Percentiles rank a stretch among this genome's conserved stretches.
phyloP scores from a whole-genome alignment of 2,329 filamentous ascomycete species.

The Claviceps capensis region DNA sequence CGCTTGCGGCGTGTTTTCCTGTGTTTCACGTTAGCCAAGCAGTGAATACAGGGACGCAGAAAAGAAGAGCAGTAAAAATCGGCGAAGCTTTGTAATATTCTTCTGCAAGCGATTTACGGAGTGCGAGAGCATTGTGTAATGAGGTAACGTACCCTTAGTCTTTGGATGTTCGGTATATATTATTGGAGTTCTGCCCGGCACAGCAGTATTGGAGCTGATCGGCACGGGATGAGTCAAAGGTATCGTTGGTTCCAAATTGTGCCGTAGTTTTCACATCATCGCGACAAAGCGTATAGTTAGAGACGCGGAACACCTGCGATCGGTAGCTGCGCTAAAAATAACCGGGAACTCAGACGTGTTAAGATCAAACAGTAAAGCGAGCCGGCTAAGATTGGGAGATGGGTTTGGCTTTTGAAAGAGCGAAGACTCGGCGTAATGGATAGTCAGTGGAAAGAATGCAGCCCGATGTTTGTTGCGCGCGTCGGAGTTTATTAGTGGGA shows the following conservation, averaged over 20 bases:
- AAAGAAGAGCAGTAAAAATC: neutral
- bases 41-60: neutral
- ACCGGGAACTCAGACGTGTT: neutral
- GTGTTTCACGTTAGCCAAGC: neutral
- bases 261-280: conserved; percentile 25
- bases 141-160: conserved; percentile 4
- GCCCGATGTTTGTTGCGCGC: conserved; percentile 11
- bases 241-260: conserved; percentile 17
- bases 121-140: neutral
- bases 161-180: neutral
- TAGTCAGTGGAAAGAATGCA: conserved; percentile 2
- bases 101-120: neutral
- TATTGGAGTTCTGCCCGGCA: conserved; percentile 2
- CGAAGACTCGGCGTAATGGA: conserved; percentile 4
- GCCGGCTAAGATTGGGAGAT: neutral
- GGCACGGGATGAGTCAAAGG: conserved; percentile 15
- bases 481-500: conserved; percentile 22
- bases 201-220: conserved; percentile 13
- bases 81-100: neutral
- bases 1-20: neutral
- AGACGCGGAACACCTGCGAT: conserved; percentile 2
- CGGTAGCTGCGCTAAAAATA: neutral
- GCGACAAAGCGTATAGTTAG: conserved; percentile 16
- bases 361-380: neutral
- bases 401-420: conserved; percentile 3